Percentiles rank a stretch among this genome's conserved stretches.
phyloP scores from a whole-genome alignment of 2,329 filamentous ascomycete genomes.

The Botryotinia narcissicola region DNA sequence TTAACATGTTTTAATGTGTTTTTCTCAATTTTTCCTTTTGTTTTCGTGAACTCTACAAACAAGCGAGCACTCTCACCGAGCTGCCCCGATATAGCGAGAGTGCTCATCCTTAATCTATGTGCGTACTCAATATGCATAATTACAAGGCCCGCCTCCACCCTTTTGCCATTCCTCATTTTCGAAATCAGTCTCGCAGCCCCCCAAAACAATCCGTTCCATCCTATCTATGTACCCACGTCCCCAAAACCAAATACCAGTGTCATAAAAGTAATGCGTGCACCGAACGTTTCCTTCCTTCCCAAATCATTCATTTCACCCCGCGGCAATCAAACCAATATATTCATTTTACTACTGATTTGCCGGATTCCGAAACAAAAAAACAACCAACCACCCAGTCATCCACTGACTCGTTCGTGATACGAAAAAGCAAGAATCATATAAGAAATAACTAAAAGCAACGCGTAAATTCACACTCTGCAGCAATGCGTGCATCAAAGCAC shows the following conservation, averaged over 20 bases:
- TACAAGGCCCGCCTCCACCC: neutral
- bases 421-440: neutral
- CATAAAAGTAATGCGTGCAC: neutral
- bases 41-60: neutral
- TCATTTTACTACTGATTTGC: constrained; percentile 4
- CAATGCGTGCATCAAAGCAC: neutral
- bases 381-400: neutral
- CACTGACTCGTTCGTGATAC: neutral
- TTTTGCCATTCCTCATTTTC: neutral
- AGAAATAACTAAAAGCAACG: neutral
- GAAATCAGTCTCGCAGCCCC: neutral
- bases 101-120: neutral
- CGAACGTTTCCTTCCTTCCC: neutral
- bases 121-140: neutral
- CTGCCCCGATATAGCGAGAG: neutral
- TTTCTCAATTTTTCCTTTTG: neutral
- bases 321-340: neutral
- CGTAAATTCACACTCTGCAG: neutral
- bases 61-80: neutral
- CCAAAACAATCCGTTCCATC: neutral
- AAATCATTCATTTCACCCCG: neutral
- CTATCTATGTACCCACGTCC: neutral
- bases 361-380: neutral
- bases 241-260: neutral
- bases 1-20: neutral